Base-by-base conservation (phyloP, 495 filamentous ascomycete genomes). In the Tetracladium setigerum region DNA sequence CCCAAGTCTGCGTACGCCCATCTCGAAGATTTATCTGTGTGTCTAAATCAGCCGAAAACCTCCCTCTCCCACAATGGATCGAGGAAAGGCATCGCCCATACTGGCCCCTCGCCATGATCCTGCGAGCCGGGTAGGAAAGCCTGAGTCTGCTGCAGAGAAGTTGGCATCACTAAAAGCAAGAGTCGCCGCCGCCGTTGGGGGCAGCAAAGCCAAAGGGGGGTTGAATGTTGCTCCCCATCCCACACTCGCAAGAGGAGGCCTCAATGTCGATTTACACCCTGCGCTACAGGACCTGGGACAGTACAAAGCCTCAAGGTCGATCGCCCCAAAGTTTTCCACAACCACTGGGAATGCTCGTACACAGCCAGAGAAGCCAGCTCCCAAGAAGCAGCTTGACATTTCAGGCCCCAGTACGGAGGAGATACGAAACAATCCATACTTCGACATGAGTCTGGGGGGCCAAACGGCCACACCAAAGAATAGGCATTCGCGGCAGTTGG, bases 191-290 rank as follows among this genome's bases (percentile, higher is more conserved):
- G 82, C 86, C 39, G 58, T 64, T 41, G 52, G 57, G 2, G 56
- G 46, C 27, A 56, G 48, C 49, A 58, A 57, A 17, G 44, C 52
- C 17, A 61, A 55, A 46, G 22, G 37, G 17, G 61, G 50, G 38
- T 51, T 56, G 37, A 55, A 27, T 53, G 52, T 47, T 57, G 53
- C 37, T 56, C 67, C 45, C 10, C 52, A 67, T 30, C 64, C 66
- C 4, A 52, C 61, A 31, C 13, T 35, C 16, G 51, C 50, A 5
- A 58, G 69, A 44, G 82, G 91, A 50, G 91, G 91, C 22, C 67
- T 97, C 27, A 90, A 90, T 57, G 86, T 92, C 16, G 89, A 87
- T 41, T 76, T 97, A 43, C 91, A 97, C 59, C 91, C 91, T 15
- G 86, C 87, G 22, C 75, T 97, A 43, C 83, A 84, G 38, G 89